Evolutionary conservation across 202 grass and related monocot species (phyloP).

Genomic region (Eragrostis tef): DNA sequence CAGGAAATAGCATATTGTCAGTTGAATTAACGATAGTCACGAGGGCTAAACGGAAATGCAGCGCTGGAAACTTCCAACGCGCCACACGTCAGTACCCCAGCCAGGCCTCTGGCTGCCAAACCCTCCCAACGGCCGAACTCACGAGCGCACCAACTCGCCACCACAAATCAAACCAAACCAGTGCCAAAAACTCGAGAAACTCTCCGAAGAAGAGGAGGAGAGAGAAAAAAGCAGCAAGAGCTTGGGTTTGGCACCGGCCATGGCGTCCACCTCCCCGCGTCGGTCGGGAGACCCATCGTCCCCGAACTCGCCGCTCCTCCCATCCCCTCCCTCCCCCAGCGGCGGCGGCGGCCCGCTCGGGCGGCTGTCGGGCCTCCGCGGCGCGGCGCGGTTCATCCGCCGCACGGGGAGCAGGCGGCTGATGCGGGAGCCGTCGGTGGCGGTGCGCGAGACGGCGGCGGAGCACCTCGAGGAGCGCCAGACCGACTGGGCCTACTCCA

Average conservation of each 20-base stretch:
- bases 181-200: not conserved
- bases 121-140: not conserved
- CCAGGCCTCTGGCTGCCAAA: not conserved
- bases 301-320: conserved; percentile 52
- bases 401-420: conserved; percentile 65
- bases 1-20: no score
- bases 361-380: conserved; percentile 56
- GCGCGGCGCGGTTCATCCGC: conserved; percentile 71
- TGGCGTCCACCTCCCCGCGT: conserved; percentile 53
- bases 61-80: conserved; percentile 7
- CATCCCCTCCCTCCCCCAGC: conserved; percentile 15
- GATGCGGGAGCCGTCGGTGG: conserved; percentile 78
- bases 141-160: conserved; percentile 17
- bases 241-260: conserved; percentile 50
- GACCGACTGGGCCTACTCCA: conserved; percentile 87
- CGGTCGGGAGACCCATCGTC: conserved; percentile 42
- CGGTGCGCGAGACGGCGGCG: conserved; percentile 72
- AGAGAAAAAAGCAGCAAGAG: not conserved
- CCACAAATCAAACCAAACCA: not conserved
- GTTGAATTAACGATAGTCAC: not conserved
- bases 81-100: not conserved
- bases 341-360: not conserved
- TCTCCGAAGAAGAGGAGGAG: not conserved
- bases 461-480: conserved; percentile 77
- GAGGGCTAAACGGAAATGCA: not conserved